Conservation (phyloP, 1,284 basidiomycete genomes). For the Moniliella sp. region DNA sequence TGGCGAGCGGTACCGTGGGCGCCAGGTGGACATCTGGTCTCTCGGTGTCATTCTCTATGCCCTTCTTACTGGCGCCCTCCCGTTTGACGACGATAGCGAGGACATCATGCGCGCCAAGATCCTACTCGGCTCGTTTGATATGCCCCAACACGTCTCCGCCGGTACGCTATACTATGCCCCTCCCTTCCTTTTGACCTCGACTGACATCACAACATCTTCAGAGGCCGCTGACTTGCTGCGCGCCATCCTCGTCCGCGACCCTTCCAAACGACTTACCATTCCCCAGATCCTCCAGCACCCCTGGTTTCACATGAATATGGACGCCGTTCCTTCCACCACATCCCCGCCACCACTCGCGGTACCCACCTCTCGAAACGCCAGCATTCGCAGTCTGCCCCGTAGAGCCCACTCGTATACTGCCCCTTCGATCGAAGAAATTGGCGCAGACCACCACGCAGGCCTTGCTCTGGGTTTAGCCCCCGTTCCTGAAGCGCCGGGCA, state of each 20-base stretch:
- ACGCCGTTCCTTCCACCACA: conserved; percentile 40
- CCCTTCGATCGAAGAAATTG: not conserved
- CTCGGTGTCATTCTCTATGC: conserved; percentile 82
- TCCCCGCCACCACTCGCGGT: conserved; percentile 43
- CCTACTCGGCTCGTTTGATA: conserved; percentile 31
- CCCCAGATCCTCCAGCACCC: conserved; percentile 26
- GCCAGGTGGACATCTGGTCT: conserved; percentile 95
- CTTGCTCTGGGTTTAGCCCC: too few relatives aligned
- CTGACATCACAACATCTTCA: conserved; percentile 29
- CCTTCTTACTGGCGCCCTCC: conserved; percentile 77
- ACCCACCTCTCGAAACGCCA: not conserved
- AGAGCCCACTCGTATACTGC: not conserved
- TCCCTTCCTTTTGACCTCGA: conserved; percentile 32
- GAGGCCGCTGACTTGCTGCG: conserved; percentile 25
- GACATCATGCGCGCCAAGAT: conserved; percentile 48
- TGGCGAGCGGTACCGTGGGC: too few relatives aligned
- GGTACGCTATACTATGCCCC: conserved; percentile 32
- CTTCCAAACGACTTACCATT: conserved; percentile 31
- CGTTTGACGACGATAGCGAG: conserved; percentile 92
- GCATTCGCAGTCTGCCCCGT: not conserved
- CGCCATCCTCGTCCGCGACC: conserved; percentile 31
- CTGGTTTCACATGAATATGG: conserved; percentile 28
- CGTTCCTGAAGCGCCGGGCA: too few relatives aligned
- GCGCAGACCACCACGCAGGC: not conserved
- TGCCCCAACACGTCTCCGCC: conserved; percentile 31